These are phyloP conservation scores for Bryoerythrophyllum caledonicum DNA, from an alignment of 225 moss, liverwort and hornwort genomes.

Conservation along the genomic window DNA sequence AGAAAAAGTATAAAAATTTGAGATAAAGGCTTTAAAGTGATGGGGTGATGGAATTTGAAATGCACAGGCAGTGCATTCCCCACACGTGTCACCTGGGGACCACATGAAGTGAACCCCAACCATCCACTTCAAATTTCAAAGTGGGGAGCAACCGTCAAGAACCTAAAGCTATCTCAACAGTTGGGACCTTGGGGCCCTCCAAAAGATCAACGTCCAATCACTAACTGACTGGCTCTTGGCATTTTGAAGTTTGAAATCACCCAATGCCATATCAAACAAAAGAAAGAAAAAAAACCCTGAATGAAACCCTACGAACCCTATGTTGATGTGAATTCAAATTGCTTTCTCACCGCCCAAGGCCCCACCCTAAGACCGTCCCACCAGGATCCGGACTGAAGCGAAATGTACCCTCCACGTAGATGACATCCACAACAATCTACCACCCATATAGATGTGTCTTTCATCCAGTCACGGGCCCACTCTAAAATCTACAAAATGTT, in stretches of 20 bases:
- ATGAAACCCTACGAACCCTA: background rate
- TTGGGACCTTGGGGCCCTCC: background rate
- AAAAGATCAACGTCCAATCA: background rate
- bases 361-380: background rate
- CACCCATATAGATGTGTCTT: background rate
- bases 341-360: background rate
- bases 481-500: too few relatives aligned
- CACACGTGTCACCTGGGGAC: background rate
- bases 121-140: background rate
- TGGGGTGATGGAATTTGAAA: background rate
- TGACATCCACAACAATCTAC: background rate
- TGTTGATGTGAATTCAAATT: background rate
- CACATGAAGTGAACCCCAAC: background rate
- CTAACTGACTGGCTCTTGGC: background rate
- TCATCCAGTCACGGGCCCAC: too few relatives aligned
- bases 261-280: too few relatives aligned
- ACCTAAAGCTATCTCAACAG: background rate
- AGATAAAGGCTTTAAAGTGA: too few relatives aligned
- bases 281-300: too few relatives aligned
- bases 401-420: too few relatives aligned
- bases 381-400: too few relatives aligned
- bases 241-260: background rate
- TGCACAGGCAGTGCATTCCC: background rate
- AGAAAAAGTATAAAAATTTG: too few relatives aligned
- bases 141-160: background rate